Evolutionary conservation across 2,329 filamentous ascomycete genomes (phyloP), one percentile per base, ranked within the genome.

Genomic region (Stachybotrys elegans): DNA sequence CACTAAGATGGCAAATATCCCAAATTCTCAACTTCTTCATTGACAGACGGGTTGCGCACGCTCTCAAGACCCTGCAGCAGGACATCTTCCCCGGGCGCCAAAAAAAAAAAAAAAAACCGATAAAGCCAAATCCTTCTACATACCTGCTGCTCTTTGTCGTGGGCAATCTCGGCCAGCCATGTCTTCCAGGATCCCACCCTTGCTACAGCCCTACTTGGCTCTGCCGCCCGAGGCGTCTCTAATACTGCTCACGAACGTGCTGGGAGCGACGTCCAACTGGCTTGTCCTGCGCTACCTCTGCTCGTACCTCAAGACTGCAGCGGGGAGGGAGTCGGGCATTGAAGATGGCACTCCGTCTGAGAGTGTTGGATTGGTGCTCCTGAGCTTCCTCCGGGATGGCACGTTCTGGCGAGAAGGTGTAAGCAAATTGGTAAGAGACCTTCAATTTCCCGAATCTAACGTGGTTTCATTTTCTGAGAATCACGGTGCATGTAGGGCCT

Each of bases 301-400:
- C 57, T 65, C 69, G n/a, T 63, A 71, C 6, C 66, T 78, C 39
- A 29, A 27, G 47, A 58, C 22, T 57, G 66, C 5, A 38, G 36
- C 16, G 45, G 34, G 19, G 19, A 27, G 51, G 58, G 52, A 4
- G 56, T 58, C 50, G 55, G 56, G 25, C 50, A 45, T 31, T 29
- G 49, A 43, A 32, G 47, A 55, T 6, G 52, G 51, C 22, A 45
- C 40, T 22, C 44, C 31, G 14, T 52, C 53, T 13, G 58, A 59
- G 11, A 66, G 67, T 35, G 66, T 63, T 21, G 75, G 70, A 40
- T 76, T 96, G 1, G 72, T 95, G 4, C 71, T 96, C 4, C 81
- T 93, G 46, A 94, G 87, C 68, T 95, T 93, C 66, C 69, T 95
- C 65, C 77, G 88, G 48, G 85, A 92, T 55, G 78, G 76, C 50